Evolutionary conservation across 2,329 filamentous ascomycete species (phyloP).

Genomic region (Zasmidium cellare): DNA sequence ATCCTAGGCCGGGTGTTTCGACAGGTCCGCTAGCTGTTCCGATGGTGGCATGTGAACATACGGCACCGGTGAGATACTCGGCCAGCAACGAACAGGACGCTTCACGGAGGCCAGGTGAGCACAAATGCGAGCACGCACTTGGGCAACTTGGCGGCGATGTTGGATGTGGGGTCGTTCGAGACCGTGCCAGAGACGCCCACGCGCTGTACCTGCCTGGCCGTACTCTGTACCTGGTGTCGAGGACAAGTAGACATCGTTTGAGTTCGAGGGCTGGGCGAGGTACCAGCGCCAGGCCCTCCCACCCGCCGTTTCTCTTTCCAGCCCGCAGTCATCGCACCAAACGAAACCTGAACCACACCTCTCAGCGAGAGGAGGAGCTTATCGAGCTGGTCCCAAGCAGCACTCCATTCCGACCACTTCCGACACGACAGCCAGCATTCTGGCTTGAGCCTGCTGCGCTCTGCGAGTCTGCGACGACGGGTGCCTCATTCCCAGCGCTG

Average conservation of each 20-base stretch:
- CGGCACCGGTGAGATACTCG: conserved; percentile 1
- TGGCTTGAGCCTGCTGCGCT: not conserved
- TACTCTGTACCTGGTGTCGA: conserved; percentile 8
- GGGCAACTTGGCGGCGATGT: too few species aligned
- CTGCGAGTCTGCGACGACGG: not conserved
- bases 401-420: conserved; percentile 12
- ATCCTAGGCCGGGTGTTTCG: conserved; percentile 18
- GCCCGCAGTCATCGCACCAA: not conserved
- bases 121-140: not conserved
- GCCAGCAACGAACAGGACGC: not conserved
- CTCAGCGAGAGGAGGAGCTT: not conserved
- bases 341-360: not conserved
- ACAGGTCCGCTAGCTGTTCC: conserved; percentile 12
- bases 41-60: conserved; percentile 14
- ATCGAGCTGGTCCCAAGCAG: conserved; percentile 10
- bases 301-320: conserved; percentile 8
- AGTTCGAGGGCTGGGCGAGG: conserved; percentile 16
- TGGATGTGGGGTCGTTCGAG: not conserved
- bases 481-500: not conserved
- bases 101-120: not conserved
- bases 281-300: conserved; percentile 15
- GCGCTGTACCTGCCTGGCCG: conserved; percentile 17
- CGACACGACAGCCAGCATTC: not conserved
- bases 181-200: conserved; percentile 5
- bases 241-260: conserved; percentile 8